phyloP scores from a whole-genome alignment of 2,329 filamentous ascomycete species.

The Hypoxylon sp. region DNA sequence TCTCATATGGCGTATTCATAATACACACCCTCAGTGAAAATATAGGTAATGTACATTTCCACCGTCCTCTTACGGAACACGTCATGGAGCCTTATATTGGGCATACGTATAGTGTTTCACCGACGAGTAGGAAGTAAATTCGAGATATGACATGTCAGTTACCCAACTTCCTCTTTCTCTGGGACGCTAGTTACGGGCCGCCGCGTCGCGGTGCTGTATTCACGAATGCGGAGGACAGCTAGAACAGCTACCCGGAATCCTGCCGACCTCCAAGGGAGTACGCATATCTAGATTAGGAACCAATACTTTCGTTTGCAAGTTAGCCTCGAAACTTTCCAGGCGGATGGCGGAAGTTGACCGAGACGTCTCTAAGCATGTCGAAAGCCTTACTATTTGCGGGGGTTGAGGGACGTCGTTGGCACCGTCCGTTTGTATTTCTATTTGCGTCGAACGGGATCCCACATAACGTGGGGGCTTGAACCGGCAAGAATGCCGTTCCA shows the following conservation, averaged over 20 bases:
- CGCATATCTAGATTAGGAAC: not conserved
- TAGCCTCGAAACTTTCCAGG: not conserved
- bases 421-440: constrained; percentile 1
- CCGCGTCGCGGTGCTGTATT: constrained; percentile 7
- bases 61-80: not conserved
- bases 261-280: too few relatives aligned
- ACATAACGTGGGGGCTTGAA: not conserved
- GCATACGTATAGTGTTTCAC: not conserved
- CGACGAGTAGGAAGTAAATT: not conserved
- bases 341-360: not conserved
- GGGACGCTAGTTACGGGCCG: not conserved
- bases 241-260: too few relatives aligned
- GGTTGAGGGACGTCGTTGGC: not conserved
- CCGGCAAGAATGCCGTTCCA: not conserved
- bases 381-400: not conserved
- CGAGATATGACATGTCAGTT: constrained; percentile 5
- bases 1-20: not conserved
- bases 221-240: not conserved
- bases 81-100: not conserved
- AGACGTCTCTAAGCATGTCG: not conserved
- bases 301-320: constrained; percentile 21
- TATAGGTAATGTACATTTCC: not conserved
- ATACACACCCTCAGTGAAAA: not conserved
- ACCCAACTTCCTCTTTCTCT: not conserved
- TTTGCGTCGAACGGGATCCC: not conserved